Evolutionary conservation across 2,329 filamentous ascomycete species (phyloP).

Genomic region (Botrytis paeoniae): DNA sequence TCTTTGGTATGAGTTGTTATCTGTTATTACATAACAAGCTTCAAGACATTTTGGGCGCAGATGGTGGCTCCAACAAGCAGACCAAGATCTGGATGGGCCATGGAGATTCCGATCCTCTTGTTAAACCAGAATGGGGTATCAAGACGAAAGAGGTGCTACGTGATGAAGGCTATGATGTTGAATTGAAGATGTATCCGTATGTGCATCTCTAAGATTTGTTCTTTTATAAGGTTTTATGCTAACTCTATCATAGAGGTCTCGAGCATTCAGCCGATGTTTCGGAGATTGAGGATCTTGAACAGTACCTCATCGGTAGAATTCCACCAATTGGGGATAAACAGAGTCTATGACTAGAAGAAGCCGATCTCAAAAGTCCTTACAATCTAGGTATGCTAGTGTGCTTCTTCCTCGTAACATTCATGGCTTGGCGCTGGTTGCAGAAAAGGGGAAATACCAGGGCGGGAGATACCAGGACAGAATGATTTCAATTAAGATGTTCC

Average conservation of each 20-base stretch:
- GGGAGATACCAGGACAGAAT: background rate
- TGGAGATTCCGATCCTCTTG: constrained; percentile 72
- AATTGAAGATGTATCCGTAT: constrained; percentile 73
- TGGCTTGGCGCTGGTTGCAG: constrained; percentile 8
- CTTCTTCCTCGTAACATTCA: background rate
- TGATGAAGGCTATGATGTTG: constrained; percentile 67
- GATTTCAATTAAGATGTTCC: background rate
- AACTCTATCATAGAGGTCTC: constrained; percentile 52
- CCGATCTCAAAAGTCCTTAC: background rate
- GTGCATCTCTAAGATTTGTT: constrained; percentile 35
- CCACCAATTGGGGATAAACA: constrained; percentile 42
- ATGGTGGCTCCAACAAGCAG: constrained; percentile 59
- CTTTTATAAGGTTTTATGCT: background rate
- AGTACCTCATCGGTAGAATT: constrained; percentile 48
- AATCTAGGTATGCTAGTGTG: constrained; percentile 13
- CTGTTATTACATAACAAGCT: constrained; percentile 67
- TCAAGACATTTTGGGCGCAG: constrained; percentile 52
- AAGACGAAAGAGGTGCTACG: constrained; percentile 65
- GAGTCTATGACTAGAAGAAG: constrained; percentile 27
- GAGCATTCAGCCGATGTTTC: constrained; percentile 71
- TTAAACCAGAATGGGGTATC: constrained; percentile 66
- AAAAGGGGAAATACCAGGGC: background rate
- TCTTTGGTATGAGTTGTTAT: constrained; percentile 83
- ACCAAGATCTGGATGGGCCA: constrained; percentile 90
- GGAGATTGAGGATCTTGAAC: constrained; percentile 80